Base-by-base conservation (phyloP, 148 eudicot species). In the Vaccinium corymbosum region DNA sequence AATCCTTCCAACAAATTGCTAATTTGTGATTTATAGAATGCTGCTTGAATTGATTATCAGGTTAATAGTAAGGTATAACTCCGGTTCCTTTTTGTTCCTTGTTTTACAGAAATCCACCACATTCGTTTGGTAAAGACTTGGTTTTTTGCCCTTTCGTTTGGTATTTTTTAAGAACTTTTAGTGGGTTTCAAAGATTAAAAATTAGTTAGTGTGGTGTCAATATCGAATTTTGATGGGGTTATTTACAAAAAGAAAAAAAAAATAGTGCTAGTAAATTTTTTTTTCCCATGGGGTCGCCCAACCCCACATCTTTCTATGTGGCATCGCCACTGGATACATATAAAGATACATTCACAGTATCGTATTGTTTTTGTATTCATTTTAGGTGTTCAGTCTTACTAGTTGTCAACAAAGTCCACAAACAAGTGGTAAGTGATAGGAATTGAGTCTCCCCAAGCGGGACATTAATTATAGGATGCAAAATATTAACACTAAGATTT, bases 401-500 rank as follows among this genome's bases (percentile, higher is more conserved):
- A 64, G 71, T 64, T 64, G 9, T 9, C 71, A 64, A 64, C 53
- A 9, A 75, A 75, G 27, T 17, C 53, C 11, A 42, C 14, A 49
- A 73, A 75, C 15, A 75, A 75, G 78, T 75, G 52, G 12, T 46
- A 48, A 48, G 22, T 19, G 53, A 20, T 42, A 10, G 29, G 53
- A 49, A 42, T 75, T 75, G 48, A 27, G 9, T 4, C 19, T 15
- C 75, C 75, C 16, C 75, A 71, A 14, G 75, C 6, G 19, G 6
- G 46, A 9, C 75, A 71, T 71, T 32, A 14, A 32, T 32, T 7
- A 12, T 70, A 32, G 75, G 75, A 32, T 71, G 38, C 6, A 2
- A 52, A 51, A 38, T 66, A 14, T 79, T 46, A 83, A 83, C 53
- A 59, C 64, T 51, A 49, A 53, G 79, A 46, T 61, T 61, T 27